These are phyloP conservation scores for Xenoacremonium recifei DNA, from an alignment of 2,329 filamentous ascomycete species.

Conservation along the genomic window DNA sequence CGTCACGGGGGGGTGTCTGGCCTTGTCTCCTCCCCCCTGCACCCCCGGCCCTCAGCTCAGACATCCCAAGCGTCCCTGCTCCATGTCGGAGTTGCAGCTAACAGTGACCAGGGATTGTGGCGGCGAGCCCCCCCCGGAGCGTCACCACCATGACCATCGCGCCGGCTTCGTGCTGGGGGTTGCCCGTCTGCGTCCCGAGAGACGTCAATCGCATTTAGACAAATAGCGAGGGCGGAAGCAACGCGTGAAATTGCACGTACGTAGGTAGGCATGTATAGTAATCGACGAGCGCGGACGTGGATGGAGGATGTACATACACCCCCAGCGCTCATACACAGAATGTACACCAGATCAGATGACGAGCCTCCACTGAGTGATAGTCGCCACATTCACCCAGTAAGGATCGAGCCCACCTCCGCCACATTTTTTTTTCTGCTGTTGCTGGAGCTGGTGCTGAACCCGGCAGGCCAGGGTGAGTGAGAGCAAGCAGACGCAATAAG, in stretches of 20 bases:
- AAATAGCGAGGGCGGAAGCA: no score
- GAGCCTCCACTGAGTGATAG: slow-evolving; percentile 1
- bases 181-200: slow-evolving; percentile 4
- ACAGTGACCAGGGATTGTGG: slow-evolving; percentile 19
- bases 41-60: slow-evolving; percentile 11
- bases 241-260: no score
- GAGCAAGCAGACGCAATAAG: slow-evolving; percentile 20
- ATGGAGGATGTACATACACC: no score
- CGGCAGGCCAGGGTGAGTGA: slow-evolving; percentile 13
- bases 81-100: slow-evolving; percentile 2
- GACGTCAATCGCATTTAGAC: slow-evolving; percentile 13
- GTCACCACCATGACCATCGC: slow-evolving; percentile 18
- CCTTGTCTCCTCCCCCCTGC: slow-evolving; percentile 7
- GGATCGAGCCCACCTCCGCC: slow-evolving; percentile 21
- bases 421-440: slow-evolving; percentile 18
- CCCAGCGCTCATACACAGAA: slow-evolving; percentile 1
- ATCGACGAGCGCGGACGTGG: no score
- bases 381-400: slow-evolving; percentile 12
- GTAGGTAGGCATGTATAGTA: no score
- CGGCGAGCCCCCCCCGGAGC: slow-evolving; percentile 17
- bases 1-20: slow-evolving; percentile 9
- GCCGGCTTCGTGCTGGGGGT: slow-evolving; percentile 23
- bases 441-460: slow-evolving; percentile 17
- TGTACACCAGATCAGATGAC: slow-evolving; percentile 11
- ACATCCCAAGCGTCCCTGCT: slow-evolving; percentile 2